phyloP scores from a whole-genome alignment of 257 asterid species.

The Capsicum baccatum region DNA sequence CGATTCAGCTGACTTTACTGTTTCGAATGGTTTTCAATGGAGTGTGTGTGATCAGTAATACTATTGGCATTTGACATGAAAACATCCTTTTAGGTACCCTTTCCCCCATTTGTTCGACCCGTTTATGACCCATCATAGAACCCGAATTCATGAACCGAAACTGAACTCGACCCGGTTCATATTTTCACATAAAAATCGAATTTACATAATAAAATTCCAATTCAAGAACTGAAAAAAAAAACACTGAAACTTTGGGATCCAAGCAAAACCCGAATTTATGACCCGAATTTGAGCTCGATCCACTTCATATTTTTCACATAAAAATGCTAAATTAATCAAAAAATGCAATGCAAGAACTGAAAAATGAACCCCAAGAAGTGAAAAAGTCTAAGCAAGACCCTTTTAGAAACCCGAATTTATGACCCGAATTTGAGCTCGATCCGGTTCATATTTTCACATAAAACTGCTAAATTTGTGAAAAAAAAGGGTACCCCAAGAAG shows the following conservation, averaged over 20 bases:
- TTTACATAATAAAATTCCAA: background rate
- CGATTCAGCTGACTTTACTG: too few relatives aligned
- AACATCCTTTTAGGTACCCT: slow-evolving; percentile 62
- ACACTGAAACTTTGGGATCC: too few relatives aligned
- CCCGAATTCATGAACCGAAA: slow-evolving; percentile 36
- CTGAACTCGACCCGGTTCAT: background rate
- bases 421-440: slow-evolving; percentile 10
- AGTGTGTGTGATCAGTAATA: too few relatives aligned
- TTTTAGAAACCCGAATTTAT: slow-evolving; percentile 42
- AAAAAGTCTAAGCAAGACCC: slow-evolving; percentile 17
- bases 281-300: slow-evolving; percentile 6
- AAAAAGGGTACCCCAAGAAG: background rate
- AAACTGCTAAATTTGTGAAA: background rate
- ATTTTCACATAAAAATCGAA: background rate
- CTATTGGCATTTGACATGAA: slow-evolving; percentile 66
- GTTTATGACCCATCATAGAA: slow-evolving; percentile 38
- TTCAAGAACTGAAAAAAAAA: background rate
- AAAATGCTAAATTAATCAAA: too few relatives aligned
- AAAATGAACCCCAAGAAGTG: background rate
- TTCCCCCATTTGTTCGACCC: slow-evolving; percentile 52
- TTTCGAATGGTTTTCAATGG: too few relatives aligned
- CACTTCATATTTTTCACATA: background rate
- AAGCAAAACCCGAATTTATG: slow-evolving; percentile 36
- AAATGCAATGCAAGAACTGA: slow-evolving; percentile 12
- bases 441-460: background rate